Evolutionary conservation across 768 basidiomycete species (phyloP).

Genomic region (Lyophyllum atratum): DNA sequence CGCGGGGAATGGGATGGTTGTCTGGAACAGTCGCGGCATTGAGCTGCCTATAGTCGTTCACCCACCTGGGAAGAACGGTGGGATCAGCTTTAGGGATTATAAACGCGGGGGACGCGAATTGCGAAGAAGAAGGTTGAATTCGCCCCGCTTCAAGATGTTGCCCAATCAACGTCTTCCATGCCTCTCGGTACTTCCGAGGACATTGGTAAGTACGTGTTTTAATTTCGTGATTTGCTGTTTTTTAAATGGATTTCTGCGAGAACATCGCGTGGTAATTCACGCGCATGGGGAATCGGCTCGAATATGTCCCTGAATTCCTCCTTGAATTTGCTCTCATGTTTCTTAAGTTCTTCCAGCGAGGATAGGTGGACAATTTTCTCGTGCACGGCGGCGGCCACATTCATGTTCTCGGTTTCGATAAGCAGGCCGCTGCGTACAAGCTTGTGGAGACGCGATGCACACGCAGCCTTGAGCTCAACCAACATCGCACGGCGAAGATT

Average conservation of each 20-base stretch:
- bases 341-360: background rate
- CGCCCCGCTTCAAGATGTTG: slow-evolving; percentile 34
- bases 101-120: slow-evolving; percentile 29
- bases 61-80: slow-evolving; percentile 31
- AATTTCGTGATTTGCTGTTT: slow-evolving; percentile 26
- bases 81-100: slow-evolving; percentile 15
- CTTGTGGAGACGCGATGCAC: background rate
- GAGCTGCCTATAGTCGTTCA: slow-evolving; percentile 33
- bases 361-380: background rate
- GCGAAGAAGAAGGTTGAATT: slow-evolving; percentile 27
- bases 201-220: slow-evolving; percentile 28
- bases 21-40: no score
- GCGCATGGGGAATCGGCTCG: no score
- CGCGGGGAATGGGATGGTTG: no score
- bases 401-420: background rate
- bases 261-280: no score
- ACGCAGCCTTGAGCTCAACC: background rate
- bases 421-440: background rate
- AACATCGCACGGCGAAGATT: background rate
- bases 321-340: slow-evolving; percentile 1
- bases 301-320: no score
- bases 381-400: background rate
- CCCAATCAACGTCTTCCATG: slow-evolving; percentile 33
- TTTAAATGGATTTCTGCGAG: no score
- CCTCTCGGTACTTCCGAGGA: slow-evolving; percentile 31